These are phyloP conservation scores for Rhodotorula sp. DNA, from an alignment of 1,284 basidiomycete genomes.

Conservation along the genomic window DNA sequence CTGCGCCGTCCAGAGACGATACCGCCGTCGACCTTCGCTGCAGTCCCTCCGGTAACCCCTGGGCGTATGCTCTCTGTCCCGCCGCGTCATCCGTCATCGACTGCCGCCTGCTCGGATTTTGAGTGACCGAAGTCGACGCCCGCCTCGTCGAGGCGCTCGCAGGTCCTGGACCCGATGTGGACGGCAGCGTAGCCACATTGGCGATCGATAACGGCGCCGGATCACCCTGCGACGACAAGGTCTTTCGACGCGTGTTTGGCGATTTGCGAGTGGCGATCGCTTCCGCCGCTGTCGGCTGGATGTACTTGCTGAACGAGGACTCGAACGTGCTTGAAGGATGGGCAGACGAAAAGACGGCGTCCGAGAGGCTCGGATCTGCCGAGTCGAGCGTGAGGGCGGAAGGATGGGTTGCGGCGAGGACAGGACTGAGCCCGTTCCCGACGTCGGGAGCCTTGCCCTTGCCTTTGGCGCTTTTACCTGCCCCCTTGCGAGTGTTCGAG, in stretches of 20 bases:
- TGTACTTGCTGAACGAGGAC: slow-evolving; percentile 13
- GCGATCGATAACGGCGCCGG: slow-evolving; percentile 23
- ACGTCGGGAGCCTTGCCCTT: background rate
- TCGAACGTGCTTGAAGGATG: background rate
- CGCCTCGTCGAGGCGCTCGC: background rate
- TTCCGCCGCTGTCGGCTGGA: background rate
- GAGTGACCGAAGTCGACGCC: background rate
- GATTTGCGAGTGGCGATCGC: background rate
- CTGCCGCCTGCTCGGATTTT: background rate
- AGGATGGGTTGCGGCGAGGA: slow-evolving; percentile 9
- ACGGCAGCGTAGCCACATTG: slow-evolving; percentile 22
- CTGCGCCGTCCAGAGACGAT: background rate
- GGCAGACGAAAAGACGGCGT: background rate
- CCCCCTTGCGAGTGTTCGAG: background rate
- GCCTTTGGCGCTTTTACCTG: background rate
- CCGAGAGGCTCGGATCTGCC: background rate
- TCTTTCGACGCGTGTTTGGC: slow-evolving; percentile 1
- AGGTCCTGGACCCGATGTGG: background rate
- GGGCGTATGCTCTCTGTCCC: slow-evolving; percentile 2
- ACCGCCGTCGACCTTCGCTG: slow-evolving; percentile 11
- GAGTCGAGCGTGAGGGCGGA: background rate
- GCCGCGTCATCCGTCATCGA: background rate
- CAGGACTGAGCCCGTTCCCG: slow-evolving; percentile 18
- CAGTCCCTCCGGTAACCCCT: slow-evolving; percentile 7
- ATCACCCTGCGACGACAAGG: background rate